Conservation (phyloP, 495 filamentous ascomycete species). For the Lasiosphaeria ovina region DNA sequence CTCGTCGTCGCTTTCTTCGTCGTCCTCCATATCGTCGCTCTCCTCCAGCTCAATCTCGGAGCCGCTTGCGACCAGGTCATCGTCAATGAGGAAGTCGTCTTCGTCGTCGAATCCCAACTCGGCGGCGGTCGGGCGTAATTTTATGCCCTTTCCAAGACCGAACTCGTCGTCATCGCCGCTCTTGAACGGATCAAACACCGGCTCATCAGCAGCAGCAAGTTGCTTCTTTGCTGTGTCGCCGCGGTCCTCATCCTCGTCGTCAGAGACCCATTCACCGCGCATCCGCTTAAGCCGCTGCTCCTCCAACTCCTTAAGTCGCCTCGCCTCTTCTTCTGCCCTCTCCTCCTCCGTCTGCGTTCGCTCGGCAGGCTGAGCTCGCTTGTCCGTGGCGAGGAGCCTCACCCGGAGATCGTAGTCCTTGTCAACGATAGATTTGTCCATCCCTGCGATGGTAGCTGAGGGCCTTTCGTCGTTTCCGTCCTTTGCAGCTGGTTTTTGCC, state of each 20-base stretch:
- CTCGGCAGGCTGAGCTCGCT: conserved; percentile 77
- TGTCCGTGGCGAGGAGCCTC: conserved; percentile 76
- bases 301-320: conserved; percentile 74
- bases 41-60: conserved; percentile 60
- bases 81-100: conserved; percentile 87
- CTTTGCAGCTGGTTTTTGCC: conserved; percentile 23
- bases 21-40: conserved; percentile 51
- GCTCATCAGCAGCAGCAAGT: conserved; percentile 30
- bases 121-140: conserved; percentile 41
- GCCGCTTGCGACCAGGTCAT: conserved; percentile 72
- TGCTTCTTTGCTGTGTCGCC: conserved; percentile 45
- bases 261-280: conserved; percentile 59
- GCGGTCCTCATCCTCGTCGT: conserved; percentile 51
- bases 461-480: conserved; percentile 57
- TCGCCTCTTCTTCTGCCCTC: conserved; percentile 69
- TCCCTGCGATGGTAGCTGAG: conserved; percentile 55
- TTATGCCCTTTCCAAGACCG: conserved; percentile 55
- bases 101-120: conserved; percentile 76
- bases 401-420: conserved; percentile 83
- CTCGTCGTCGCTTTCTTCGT: conserved; percentile 50
- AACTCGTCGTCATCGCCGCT: conserved; percentile 53
- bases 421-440: conserved; percentile 62
- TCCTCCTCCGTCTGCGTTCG: conserved; percentile 92
- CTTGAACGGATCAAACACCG: conserved; percentile 26
- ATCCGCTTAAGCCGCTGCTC: conserved; percentile 70